A percentile compares a stretch with the other conserved stretches of the same genome.
phyloP scores from a whole-genome alignment of 306 rosid species.

The Prunus armeniaca region DNA sequence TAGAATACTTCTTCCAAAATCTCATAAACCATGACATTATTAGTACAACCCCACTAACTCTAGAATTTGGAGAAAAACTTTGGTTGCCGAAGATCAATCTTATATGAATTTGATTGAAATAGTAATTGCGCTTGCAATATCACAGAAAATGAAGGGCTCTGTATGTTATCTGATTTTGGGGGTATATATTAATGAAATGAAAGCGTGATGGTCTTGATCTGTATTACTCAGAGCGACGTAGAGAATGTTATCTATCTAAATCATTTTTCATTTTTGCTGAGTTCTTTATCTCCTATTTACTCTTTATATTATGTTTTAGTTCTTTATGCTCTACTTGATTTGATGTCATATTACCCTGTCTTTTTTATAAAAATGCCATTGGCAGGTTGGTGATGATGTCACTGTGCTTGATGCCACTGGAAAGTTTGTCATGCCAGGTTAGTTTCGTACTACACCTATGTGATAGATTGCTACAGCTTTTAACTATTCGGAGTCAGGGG shows the following conservation, averaged over 20 bases:
- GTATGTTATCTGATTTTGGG: neutral
- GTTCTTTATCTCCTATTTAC: neutral
- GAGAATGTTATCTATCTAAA: neutral
- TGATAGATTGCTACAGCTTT: neutral
- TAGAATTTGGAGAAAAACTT: neutral
- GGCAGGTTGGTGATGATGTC: conserved; percentile 80
- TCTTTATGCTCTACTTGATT: conserved; percentile 14
- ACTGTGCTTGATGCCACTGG: conserved; percentile 83
- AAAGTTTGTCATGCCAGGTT: conserved; percentile 97
- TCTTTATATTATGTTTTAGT: neutral
- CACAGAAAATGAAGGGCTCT: neutral
- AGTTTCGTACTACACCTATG: conserved; percentile 7
- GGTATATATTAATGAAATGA: neutral
- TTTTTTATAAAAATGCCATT: conserved; percentile 14
- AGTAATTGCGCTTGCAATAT: neutral
- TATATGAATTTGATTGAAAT: neutral
- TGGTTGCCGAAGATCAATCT: neutral
- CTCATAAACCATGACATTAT: neutral
- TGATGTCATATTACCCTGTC: conserved; percentile 1
- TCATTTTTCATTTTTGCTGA: neutral
- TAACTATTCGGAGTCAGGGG: neutral
- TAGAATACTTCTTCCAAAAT: neutral
- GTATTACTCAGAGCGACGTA: neutral
- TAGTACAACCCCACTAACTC: neutral
- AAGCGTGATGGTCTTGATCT: neutral